Evolutionary conservation across 2,329 filamentous ascomycete genomes (phyloP).

Genomic region (Fusarium odoratissimum): DNA sequence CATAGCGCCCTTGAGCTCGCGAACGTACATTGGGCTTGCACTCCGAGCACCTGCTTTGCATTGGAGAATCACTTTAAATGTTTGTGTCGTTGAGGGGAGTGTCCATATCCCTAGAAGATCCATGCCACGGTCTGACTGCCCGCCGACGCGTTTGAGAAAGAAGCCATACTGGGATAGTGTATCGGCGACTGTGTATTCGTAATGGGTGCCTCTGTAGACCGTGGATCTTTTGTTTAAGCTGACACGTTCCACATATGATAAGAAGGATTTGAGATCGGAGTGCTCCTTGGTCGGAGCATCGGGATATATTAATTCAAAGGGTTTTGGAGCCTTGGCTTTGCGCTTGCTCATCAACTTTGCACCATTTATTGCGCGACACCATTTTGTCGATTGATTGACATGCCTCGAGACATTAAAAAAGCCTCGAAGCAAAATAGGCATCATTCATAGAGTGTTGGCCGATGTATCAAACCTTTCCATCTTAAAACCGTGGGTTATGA

Average conservation of each 20-base stretch:
- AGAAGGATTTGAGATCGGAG: slow-evolving; percentile 72
- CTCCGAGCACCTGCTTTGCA: slow-evolving; percentile 73
- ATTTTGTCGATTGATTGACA: background rate
- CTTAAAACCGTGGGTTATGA: background rate
- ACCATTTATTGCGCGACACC: background rate
- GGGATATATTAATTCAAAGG: slow-evolving; percentile 54
- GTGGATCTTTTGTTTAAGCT: slow-evolving; percentile 67
- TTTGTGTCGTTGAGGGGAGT: slow-evolving; percentile 54
- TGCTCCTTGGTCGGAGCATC: slow-evolving; percentile 64
- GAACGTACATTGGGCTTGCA: slow-evolving; percentile 68
- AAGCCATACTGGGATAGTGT: slow-evolving; percentile 72
- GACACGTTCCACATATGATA: slow-evolving; percentile 69
- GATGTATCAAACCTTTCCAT: background rate
- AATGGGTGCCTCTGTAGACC: slow-evolving; percentile 78
- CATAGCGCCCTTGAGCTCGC: slow-evolving; percentile 86
- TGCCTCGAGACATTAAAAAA: slow-evolving; percentile 6
- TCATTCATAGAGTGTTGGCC: slow-evolving; percentile 15
- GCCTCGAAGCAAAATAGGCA: slow-evolving; percentile 23
- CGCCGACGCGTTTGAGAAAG: slow-evolving; percentile 72
- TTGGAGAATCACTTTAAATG: slow-evolving; percentile 67
- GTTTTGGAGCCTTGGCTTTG: background rate
- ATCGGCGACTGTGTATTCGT: slow-evolving; percentile 76
- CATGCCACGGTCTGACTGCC: slow-evolving; percentile 75
- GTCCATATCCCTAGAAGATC: slow-evolving; percentile 80
- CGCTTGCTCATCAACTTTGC: slow-evolving; percentile 20